Evolutionary conservation across 169 alveolate genomes (phyloP), one percentile per base, ranked within the genome.

Genomic region (Cryptosporidium parvum): DNA sequence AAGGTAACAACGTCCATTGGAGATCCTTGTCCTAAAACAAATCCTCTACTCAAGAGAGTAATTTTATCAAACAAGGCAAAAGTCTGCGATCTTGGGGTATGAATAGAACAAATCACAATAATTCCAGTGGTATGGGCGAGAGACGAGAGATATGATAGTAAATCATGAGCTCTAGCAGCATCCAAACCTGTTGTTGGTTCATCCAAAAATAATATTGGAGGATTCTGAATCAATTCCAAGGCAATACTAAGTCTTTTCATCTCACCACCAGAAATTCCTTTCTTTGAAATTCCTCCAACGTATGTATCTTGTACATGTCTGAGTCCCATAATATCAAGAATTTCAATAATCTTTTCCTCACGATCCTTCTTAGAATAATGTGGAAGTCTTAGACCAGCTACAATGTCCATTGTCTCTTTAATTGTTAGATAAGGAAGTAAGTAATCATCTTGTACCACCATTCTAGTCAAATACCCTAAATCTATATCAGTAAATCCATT

Each of bases 161-260:
- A 45, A 42, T 92, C 93, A 56, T 91, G 85, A 14, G 97, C 94
- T 8, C 93, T 85, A 62, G 95, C 86, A 37, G 96, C 94, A 91
- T 96, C 98, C 72, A 96, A 85, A 3, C 97, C 98, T 35, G 96
- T 93, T 6, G 97, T 95, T 23, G 98, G 98, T 48, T 95, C 97
- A 91, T 95, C 97, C 91, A 96, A 93, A 62, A 95, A 92, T 42
- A 95, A 85, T 39, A 95, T 85, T 14, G 96, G 92, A 31, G 97
- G 97, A 70, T 93, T 93, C 45, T 92, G 92, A 62, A 95, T 75
- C 70, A 96, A 89, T 91, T 96, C 97, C 86, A 93, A 89, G 14
- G 96, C 98, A 16, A 96, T 93, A 69, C 95, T 86, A 31, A 94
- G 92, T 75, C 97, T 73, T 84, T 95, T 94, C 92, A 93, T 91